A percentile compares a stretch with the other conserved stretches of the same genome.
phyloP scores from a whole-genome alignment of 1,284 basidiomycete genomes.

The Melampsora occidentalis region DNA sequence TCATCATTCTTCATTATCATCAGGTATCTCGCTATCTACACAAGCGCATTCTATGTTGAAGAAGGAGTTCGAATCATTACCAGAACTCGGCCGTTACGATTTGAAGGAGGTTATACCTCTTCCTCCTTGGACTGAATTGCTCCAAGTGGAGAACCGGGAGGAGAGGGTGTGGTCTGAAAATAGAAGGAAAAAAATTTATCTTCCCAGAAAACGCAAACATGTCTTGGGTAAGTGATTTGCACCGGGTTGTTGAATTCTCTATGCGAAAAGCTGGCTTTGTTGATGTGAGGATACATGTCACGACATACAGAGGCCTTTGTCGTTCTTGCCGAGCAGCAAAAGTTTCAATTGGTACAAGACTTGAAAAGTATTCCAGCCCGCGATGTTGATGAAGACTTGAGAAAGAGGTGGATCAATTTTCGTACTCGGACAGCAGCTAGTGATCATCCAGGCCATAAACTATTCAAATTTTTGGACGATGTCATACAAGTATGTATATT shows the following conservation, averaged over 20 bases:
- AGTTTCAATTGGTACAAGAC: background rate
- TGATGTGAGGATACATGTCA: background rate
- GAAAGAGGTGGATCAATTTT: conserved; percentile 8
- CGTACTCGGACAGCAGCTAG: background rate
- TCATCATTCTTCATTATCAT: background rate
- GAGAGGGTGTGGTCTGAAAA: background rate
- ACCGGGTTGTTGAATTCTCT: background rate
- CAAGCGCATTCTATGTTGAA: conserved; percentile 26
- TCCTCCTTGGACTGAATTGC: conserved; percentile 14
- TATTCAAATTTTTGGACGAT: background rate
- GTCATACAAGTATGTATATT: background rate
- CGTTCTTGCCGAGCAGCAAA: background rate
- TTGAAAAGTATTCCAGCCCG: background rate
- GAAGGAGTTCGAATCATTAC: conserved; percentile 20
- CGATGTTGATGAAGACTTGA: conserved; percentile 13
- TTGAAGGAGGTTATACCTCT: conserved; percentile 11
- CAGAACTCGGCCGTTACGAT: background rate
- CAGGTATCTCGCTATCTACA: conserved; percentile 18
- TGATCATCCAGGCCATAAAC: background rate
- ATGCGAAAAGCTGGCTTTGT: background rate
- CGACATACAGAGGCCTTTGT: conserved; percentile 25
- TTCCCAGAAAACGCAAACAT: conserved; percentile 13
- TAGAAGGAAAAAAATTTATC: background rate
- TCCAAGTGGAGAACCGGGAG: background rate
- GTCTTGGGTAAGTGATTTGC: conserved; percentile 22